Conservation (phyloP, 2,329 filamentous ascomycete genomes). For the Cadophora luteo-olivacea region DNA sequence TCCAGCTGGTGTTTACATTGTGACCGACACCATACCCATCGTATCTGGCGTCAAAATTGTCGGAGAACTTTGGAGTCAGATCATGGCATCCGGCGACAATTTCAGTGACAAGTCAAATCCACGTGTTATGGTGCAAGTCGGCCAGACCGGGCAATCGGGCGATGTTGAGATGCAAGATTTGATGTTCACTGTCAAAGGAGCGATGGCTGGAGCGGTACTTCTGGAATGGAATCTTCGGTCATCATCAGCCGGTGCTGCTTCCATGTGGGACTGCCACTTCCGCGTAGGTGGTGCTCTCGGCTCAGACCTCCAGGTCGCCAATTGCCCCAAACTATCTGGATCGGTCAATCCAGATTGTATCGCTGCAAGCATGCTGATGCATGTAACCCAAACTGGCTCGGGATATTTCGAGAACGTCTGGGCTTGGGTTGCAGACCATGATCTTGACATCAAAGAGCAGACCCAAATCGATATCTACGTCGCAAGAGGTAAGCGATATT, state of each 20-base stretch:
- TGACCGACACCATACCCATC: slow-evolving; percentile 53
- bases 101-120: slow-evolving; percentile 52
- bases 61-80: slow-evolving; percentile 50
- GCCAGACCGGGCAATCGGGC: slow-evolving; percentile 53
- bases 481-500: background rate
- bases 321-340: slow-evolving; percentile 42
- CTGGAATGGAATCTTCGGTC: slow-evolving; percentile 48
- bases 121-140: slow-evolving; percentile 48
- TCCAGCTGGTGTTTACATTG: slow-evolving; percentile 54
- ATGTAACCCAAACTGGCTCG: slow-evolving; percentile 21
- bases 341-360: slow-evolving; percentile 35
- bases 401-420: slow-evolving; percentile 36
- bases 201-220: slow-evolving; percentile 47
- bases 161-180: slow-evolving; percentile 48
- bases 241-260: slow-evolving; percentile 40
- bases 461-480: slow-evolving; percentile 13
- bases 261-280: slow-evolving; percentile 45
- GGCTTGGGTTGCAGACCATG: slow-evolving; percentile 34
- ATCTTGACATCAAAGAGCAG: slow-evolving; percentile 23
- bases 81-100: slow-evolving; percentile 45
- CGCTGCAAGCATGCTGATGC: slow-evolving; percentile 30
- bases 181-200: slow-evolving; percentile 50
- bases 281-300: slow-evolving; percentile 48
- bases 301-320: slow-evolving; percentile 40
- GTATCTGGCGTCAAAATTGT: slow-evolving; percentile 48